These are phyloP conservation scores for Xylaria sp. DNA, from an alignment of 2,329 filamentous ascomycete genomes.

Conservation along the genomic window DNA sequence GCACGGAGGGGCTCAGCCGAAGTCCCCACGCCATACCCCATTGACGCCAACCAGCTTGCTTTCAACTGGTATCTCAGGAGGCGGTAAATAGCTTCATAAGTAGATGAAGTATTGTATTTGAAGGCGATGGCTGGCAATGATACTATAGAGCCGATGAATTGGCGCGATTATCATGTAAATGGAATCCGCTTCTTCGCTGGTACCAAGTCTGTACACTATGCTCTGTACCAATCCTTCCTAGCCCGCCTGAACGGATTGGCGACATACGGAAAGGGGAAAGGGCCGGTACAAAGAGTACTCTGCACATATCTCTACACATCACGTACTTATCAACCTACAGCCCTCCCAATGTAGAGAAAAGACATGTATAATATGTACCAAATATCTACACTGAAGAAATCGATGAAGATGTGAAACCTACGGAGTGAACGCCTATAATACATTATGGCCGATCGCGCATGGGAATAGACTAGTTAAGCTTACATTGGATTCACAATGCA, in stretches of 20 bases:
- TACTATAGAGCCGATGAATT: conserved; percentile 10
- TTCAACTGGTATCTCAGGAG: conserved; percentile 95
- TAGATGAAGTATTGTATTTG: conserved; percentile 15
- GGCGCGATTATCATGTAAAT: too few species aligned
- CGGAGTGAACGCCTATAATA: not conserved
- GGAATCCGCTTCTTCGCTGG: not conserved
- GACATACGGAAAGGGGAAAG: not conserved
- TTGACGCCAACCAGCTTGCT: conserved; percentile 78
- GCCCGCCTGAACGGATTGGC: too few species aligned
- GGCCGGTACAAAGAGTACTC: conserved; percentile 9
- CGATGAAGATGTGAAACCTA: not conserved
- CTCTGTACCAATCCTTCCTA: not conserved
- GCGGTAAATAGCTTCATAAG: conserved; percentile 61
- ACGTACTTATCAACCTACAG: conserved; percentile 35
- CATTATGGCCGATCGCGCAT: too few species aligned
- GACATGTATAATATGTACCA: conserved; percentile 39
- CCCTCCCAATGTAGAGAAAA: conserved; percentile 22
- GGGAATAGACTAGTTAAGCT: not conserved
- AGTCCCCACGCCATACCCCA: conserved; percentile 83
- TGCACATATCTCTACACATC: conserved; percentile 25
- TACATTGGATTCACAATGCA: not conserved
- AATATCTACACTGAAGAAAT: conserved; percentile 1
- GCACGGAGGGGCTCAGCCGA: conserved; percentile 83
- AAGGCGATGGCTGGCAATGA: not conserved
- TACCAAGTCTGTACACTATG: conserved; percentile 13